Evolutionary conservation across 208 protist species (phyloP).

Genomic region (Leishmania aethiopica): DNA sequence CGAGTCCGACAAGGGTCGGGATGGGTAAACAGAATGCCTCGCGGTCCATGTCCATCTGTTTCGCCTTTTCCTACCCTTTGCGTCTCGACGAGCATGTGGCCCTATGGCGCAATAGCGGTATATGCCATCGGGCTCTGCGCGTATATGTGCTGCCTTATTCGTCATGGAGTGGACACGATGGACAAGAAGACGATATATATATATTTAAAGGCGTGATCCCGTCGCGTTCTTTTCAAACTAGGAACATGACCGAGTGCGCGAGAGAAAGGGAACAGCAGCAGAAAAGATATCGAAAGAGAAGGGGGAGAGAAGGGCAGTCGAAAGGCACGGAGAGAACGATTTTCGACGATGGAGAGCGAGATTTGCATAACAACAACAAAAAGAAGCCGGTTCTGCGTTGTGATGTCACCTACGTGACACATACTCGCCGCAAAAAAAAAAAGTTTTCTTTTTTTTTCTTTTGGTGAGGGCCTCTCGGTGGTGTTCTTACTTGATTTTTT

Average conservation of each 20-base stretch:
- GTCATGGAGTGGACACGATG: too few species aligned
- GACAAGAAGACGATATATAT: too few species aligned
- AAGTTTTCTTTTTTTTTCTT: neutral
- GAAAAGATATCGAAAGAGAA: too few species aligned
- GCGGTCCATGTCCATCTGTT: neutral
- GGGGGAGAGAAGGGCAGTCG: too few species aligned
- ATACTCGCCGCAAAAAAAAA: neutral
- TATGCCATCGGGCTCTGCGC: neutral
- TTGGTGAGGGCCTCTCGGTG: neutral
- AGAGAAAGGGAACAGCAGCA: too few species aligned
- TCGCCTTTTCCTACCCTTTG: neutral
- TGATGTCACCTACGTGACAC: too few species aligned
- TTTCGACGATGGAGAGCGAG: too few species aligned
- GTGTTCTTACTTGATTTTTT: neutral
- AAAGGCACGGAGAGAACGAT: too few species aligned
- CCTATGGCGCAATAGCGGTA: neutral
- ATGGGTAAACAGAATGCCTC: neutral
- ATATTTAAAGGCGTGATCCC: too few species aligned
- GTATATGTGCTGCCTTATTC: neutral
- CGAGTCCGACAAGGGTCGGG: neutral
- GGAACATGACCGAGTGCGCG: too few species aligned
- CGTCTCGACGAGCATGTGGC: neutral
- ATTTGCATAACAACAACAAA: too few species aligned
- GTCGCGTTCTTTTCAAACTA: too few species aligned
- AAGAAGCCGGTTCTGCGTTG: neutral